phyloP scores from a whole-genome alignment of 192 early-diverging fungal genomes.

The Linnemannia zychae region DNA sequence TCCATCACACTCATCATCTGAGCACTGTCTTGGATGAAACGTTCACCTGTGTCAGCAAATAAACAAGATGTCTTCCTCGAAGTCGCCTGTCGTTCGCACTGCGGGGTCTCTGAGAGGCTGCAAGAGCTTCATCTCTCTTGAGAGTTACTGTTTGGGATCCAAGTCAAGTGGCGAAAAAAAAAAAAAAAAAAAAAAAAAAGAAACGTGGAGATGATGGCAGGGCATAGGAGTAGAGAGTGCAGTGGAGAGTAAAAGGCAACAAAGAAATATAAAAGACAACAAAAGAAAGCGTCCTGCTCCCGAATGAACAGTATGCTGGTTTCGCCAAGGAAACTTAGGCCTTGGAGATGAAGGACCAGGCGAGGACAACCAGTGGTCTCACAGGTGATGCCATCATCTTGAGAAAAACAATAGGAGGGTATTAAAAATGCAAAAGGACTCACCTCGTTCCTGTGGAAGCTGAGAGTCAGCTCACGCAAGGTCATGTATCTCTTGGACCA shows the following conservation, averaged over 20 bases:
- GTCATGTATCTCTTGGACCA: slow-evolving; percentile 96
- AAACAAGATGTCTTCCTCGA: background rate
- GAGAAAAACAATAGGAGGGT: background rate
- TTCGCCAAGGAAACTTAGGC: background rate
- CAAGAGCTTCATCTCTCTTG: background rate
- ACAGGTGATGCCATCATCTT: slow-evolving; percentile 3
- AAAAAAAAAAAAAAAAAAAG: background rate
- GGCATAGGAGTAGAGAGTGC: background rate
- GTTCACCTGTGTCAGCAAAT: background rate
- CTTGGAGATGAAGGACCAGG: background rate
- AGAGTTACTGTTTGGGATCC: background rate
- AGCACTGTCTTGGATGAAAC: background rate
- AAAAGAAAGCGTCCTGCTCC: background rate
- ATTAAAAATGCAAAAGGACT: slow-evolving; percentile 18
- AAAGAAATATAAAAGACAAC: slow-evolving; percentile 10
- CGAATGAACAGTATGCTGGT: background rate
- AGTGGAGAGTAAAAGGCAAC: background rate
- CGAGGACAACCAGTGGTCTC: background rate
- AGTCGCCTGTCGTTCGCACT: background rate
- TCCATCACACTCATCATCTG: slow-evolving; percentile 9
- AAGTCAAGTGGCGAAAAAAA: background rate
- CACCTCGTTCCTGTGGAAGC: slow-evolving; percentile 96
- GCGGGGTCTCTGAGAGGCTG: background rate
- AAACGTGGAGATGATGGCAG: slow-evolving; percentile 1
- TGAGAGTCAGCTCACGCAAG: slow-evolving; percentile 89